Evolutionary conservation across 352 stramenopile species (phyloP).

Genomic region (Pythium dissimile): DNA sequence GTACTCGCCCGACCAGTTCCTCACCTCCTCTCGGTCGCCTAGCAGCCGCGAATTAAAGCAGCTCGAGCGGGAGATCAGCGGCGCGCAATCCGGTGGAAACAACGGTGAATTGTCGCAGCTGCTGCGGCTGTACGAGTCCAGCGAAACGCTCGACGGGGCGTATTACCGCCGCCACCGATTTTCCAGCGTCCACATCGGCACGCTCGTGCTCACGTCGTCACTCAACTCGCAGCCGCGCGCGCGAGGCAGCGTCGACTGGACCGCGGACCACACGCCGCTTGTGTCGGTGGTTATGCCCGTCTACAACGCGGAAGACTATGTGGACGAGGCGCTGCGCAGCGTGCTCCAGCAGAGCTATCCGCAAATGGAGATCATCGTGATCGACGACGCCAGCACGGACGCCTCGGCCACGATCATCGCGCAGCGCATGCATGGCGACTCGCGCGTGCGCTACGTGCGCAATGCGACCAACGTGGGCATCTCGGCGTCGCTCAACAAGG

Average conservation of each 20-base stretch:
- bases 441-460: slow-evolving; percentile 38
- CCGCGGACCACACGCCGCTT: slow-evolving; percentile 24
- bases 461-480: slow-evolving; percentile 51
- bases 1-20: slow-evolving; percentile 28
- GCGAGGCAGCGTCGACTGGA: slow-evolving; percentile 24
- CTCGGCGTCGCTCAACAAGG: slow-evolving; percentile 67
- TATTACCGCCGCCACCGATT: slow-evolving; percentile 57
- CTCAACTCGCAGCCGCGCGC: slow-evolving; percentile 10
- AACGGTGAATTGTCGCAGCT: slow-evolving; percentile 30
- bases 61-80: slow-evolving; percentile 5
- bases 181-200: slow-evolving; percentile 76
- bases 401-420: slow-evolving; percentile 35
- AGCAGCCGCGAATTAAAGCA: slow-evolving; percentile 20
- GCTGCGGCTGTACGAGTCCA: slow-evolving; percentile 27
- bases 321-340: slow-evolving; percentile 46
- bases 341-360: slow-evolving; percentile 32
- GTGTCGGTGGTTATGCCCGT: slow-evolving; percentile 77
- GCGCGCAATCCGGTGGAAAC: background rate
- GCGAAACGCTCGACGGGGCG: slow-evolving; percentile 43
- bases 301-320: slow-evolving; percentile 44
- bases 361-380: slow-evolving; percentile 64
- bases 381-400: slow-evolving; percentile 70
- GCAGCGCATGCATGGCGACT: slow-evolving; percentile 32
- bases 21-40: slow-evolving; percentile 11
- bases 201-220: slow-evolving; percentile 42